phyloP scores from a whole-genome alignment of 345 rosid genomes.

The Eucalyptus fibrosa region DNA sequence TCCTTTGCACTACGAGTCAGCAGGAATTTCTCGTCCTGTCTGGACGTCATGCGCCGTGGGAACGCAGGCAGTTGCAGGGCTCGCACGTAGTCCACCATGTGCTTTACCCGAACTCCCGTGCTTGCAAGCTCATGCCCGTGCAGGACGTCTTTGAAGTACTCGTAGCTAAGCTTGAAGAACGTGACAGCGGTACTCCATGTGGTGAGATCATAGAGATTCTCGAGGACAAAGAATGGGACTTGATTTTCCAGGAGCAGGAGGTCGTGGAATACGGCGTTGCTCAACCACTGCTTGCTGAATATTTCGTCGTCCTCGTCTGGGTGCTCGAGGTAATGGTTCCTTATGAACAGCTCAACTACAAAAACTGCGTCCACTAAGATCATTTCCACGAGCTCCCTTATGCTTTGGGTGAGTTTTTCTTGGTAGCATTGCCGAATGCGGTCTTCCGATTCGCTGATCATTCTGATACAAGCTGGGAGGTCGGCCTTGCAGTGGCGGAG shows the following conservation, averaged over 20 bases:
- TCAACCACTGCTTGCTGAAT: background rate
- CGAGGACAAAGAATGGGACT: background rate
- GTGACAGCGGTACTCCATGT: background rate
- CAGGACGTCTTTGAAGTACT: background rate
- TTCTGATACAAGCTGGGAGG: background rate
- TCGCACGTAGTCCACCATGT: background rate
- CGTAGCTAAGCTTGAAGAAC: background rate
- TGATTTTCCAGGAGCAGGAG: background rate
- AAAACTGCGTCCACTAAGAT: constrained; percentile 14
- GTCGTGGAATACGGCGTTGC: background rate
- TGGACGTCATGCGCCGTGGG: rapidly evolving
- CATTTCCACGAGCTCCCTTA: constrained; percentile 9
- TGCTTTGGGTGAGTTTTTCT: background rate
- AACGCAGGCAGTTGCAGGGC: background rate
- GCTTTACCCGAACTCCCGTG: background rate
- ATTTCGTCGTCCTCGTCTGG: background rate
- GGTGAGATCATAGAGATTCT: background rate
- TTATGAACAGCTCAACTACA: constrained; percentile 12
- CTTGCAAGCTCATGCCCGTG: background rate
- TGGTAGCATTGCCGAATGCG: constrained; percentile 8
- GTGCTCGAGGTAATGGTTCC: background rate
- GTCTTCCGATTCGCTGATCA: constrained; percentile 1
- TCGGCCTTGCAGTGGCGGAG: background rate
- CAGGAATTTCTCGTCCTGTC: background rate
- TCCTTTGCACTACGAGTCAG: background rate